Conservation (phyloP, 805 yeast species). For the Ogataea methylovora region DNA sequence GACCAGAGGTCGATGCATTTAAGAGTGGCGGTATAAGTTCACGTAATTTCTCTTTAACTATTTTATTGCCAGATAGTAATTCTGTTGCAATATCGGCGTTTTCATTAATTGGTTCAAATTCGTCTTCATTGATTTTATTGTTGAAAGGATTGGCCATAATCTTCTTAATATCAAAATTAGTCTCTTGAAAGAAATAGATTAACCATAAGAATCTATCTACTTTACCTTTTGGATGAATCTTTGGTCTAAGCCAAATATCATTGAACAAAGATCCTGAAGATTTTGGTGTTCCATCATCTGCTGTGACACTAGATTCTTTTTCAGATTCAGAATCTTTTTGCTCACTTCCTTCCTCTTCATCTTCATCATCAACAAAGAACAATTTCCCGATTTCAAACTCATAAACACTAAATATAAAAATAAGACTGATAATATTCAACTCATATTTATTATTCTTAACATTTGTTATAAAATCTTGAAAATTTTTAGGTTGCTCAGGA, state of each 20-base stretch:
- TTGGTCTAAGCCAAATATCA: conserved; percentile 63
- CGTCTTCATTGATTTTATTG: background rate
- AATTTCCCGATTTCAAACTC: conserved; percentile 28
- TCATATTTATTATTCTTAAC: conserved; percentile 9
- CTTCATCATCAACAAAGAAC: conserved; percentile 21
- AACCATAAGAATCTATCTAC: conserved; percentile 79
- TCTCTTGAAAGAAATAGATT: conserved; percentile 71
- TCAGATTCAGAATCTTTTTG: conserved; percentile 1
- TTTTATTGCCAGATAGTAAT: conserved; percentile 11
- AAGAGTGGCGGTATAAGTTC: background rate
- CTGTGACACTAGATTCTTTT: no score
- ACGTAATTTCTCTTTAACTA: conserved; percentile 15
- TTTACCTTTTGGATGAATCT: conserved; percentile 55
- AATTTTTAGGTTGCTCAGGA: conserved; percentile 37
- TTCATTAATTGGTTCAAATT: conserved; percentile 5
- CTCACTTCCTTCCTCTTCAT: conserved; percentile 1
- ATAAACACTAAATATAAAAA: conserved; percentile 66
- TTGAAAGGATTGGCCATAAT: conserved; percentile 25
- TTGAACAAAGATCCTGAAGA: conserved; percentile 44
- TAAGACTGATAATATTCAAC: conserved; percentile 62
- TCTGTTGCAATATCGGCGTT: conserved; percentile 13
- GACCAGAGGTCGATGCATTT: background rate
- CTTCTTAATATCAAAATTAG: conserved; percentile 48
- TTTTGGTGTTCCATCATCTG: conserved; percentile 2
- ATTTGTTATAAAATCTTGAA: conserved; percentile 34